Base-by-base conservation (phyloP, 495 filamentous ascomycete species). In the Pyronema omphalodes region DNA sequence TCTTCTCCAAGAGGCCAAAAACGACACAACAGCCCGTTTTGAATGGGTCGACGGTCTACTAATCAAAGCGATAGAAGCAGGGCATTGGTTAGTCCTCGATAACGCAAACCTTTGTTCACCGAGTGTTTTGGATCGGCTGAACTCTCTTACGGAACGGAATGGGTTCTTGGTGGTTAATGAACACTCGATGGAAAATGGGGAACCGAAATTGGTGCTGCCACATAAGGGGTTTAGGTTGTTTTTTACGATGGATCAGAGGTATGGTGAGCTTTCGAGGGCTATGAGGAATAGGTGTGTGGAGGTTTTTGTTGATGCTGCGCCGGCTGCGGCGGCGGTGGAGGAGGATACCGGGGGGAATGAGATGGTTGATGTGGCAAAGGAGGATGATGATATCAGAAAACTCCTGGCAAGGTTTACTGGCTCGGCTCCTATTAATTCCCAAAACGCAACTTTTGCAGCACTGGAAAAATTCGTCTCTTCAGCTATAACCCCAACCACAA, bases 211-310 rank as follows among this genome's bases (percentile, higher is more conserved):
- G 23, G 76, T 99, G 41, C 75, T 69, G 50, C 86, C 89, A 3
- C 88, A 95, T 71, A 76, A 83, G 0, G 77, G 84, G 45, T 99
- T 96, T 67, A 76, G 93, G 52, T 73, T 99, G 9, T 96, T 99
- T 68, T 67, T 99, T 58, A 96, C 88, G 3, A 84, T 94, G 73
- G 89, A 99, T 67, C 81, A 93, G 44, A 80, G 80, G 19, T 82
- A 94, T 67, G 93, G 93, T 8, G 93, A 99, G 64, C 73, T 99
- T 19, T 96, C 93, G 7, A 75, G 89, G 53, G 93, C 93, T 3
- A 96, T 99, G 93, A 76, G 93, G 51, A 99, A 99, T 66, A 76
- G 93, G 63, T 84, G 86, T 53, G 73, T 94, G 49, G 93, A 99
- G 67, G 81, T 99, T 6, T 93, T 79, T 58, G 72, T 99, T 54